Base-by-base conservation (phyloP, 768 basidiomycete species). In the Xerocomellus chrysenteron region DNA sequence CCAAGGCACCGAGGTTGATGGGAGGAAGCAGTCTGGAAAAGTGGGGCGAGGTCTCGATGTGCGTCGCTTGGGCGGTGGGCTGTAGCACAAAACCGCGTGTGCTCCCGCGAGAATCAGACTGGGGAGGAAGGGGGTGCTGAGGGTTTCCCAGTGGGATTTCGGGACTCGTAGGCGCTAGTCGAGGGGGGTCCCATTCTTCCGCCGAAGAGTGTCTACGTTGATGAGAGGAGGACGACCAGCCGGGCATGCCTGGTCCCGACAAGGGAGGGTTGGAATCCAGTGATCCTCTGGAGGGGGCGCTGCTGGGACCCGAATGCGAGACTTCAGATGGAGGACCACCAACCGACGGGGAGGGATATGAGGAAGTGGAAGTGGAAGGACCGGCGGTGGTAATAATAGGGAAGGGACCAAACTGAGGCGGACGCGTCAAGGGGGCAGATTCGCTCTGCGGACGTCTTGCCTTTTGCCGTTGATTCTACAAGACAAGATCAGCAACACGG, bases 401-500 rank as follows among this genome's bases (percentile, higher is more conserved):
- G 62, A 84, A 88, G 17, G 85, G 78, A 32, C 82, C 84, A 65
- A 83, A 87, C 64, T 87, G 86, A 17, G 82, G 81, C 5, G 82
- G 82, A 42, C 77, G 81, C 56, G 75, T 74, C 54, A 79, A 70
- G 49, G 84, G 79, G 5, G 77, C 70, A 54, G 81, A 79, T 56
- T 86, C 84, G 57, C 78, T 80, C 50, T 84, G 84, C 21, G 90
- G 90, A 37, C 87, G 85, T 64, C 89, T 80, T 13, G 90, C 88
- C 68, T 93, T 93, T 76, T 93, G 91, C 58, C 90, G 84, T 68
- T 93, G 90, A 70, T 93, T 93, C 91, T 92, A 61, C 51, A 59
- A 49, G 52, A 28, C 24, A 33, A 46, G 50, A 55, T 57, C 24
- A 64, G 56, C 41, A 54, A 43, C 50, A 19, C 50, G 50, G 52